These are phyloP conservation scores for Salinomyces thailandicus DNA, from an alignment of 2,329 filamentous ascomycete species.

Conservation along the genomic window DNA sequence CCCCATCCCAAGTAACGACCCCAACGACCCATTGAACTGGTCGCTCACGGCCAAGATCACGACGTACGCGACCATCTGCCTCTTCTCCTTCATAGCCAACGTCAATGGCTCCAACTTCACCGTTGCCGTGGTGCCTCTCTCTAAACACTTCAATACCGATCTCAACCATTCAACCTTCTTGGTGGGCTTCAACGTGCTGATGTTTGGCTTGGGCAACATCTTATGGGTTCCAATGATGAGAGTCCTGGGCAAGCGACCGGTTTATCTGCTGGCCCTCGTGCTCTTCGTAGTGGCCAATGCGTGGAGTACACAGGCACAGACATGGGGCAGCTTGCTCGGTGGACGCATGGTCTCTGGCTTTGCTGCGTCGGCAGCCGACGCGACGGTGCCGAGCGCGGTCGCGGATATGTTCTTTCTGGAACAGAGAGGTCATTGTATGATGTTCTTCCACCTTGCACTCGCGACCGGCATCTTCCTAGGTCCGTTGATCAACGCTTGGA, in stretches of 20 bases:
- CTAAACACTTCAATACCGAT: slow-evolving; percentile 22
- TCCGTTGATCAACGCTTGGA: slow-evolving; percentile 25
- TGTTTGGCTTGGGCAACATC: slow-evolving; percentile 23
- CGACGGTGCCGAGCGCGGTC: slow-evolving; percentile 27
- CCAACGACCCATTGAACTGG: slow-evolving; percentile 18
- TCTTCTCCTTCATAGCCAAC: slow-evolving; percentile 32
- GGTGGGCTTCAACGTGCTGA: slow-evolving; percentile 21
- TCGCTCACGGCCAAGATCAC: slow-evolving; percentile 7
- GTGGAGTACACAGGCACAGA: slow-evolving; percentile 24
- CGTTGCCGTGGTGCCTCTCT: slow-evolving; percentile 26
- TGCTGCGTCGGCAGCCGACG: slow-evolving; percentile 27
- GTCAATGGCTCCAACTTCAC: slow-evolving; percentile 32
- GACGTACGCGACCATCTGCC: slow-evolving; percentile 29
- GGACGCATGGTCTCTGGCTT: slow-evolving; percentile 18
- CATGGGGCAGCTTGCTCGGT: slow-evolving; percentile 17
- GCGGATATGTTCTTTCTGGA: slow-evolving; percentile 28
- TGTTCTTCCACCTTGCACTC: slow-evolving; percentile 30
- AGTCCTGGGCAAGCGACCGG: slow-evolving; percentile 28
- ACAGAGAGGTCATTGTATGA: slow-evolving; percentile 28
- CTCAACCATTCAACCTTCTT: slow-evolving; percentile 16
- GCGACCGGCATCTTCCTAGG: slow-evolving; percentile 29
- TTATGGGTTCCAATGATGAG: slow-evolving; percentile 26
- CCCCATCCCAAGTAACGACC: slow-evolving; percentile 10
- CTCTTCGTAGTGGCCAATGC: slow-evolving; percentile 26
- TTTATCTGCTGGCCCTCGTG: slow-evolving; percentile 28